Evolutionary conservation across 2,329 filamentous ascomycete species (phyloP), one percentile per base, ranked within the genome.

Genomic region (Gremmenia infestans): DNA sequence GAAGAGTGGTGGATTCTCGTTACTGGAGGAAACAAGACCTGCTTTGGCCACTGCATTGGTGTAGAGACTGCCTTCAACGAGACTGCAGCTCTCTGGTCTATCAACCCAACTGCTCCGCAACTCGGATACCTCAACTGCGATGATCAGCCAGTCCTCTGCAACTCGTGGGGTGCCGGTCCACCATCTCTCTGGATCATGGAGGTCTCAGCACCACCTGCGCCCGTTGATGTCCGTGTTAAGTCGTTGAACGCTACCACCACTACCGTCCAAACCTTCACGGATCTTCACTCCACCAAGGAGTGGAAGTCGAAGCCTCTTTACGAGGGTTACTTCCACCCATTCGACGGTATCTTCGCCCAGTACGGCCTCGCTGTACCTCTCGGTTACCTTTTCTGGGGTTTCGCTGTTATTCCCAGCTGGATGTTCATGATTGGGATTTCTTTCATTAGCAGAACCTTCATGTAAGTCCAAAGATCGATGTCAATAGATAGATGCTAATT

Each of bases 1-100:
- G 86, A 87, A 72, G 86, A 91, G 73, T 91, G 87, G 87, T 85
- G 88, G 78, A 76, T 93, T 59, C 78, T 88, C 63, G 74, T 90
- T 63, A 88, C 85, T 9, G 89, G 89, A 54, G 78, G 87, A 64
- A 91, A 92, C 78, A 87, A 85, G 75, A 91, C 88, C 35, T 93
- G 89, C 60, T 67, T 61, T 52, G 88, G 87, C 64, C 78, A 81
- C 67, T 93, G 89, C 72, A 77, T 68, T 43, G 77, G 75, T 58
- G 73, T 86, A 52, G 87, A 90, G 67, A 74, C 75, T 55, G 87
- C 86, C 23, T 86, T 82, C 73, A 82, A 87, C 75, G 80, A 85
- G 68, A 81, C 86, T 9, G 83, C 84, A 15, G 74, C 77, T 62
- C 77, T 86, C 67, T 82, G 91, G 66, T 80, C 86, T 36, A 72